Evolutionary conservation across 768 basidiomycete species (phyloP), one percentile per base, ranked within the genome.

Genomic region (Boletus vinaceobasis): DNA sequence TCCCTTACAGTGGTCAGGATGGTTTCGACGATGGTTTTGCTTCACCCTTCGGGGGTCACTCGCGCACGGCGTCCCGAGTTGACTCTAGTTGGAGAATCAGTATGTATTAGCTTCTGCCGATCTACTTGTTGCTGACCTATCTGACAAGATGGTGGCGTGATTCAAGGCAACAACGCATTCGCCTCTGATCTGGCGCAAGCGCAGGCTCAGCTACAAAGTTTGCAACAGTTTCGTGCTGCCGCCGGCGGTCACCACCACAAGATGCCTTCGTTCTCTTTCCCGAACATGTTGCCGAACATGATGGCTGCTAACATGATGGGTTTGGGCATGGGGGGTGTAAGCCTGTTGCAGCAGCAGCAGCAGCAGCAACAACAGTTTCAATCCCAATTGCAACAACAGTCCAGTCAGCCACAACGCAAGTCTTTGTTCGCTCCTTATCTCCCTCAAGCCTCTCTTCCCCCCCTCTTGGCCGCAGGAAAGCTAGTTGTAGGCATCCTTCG

Each of bases 291-390:
- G 14, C 95, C 94, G 6, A 95, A 95, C 66, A 88, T 96, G 84
- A 90, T 94, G 88, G 94, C 93, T 3, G 94, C 93, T 17, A 97
- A 91, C 63, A 94, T 91, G 86, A 92, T 93, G 91, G 91, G 93
- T 19, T 74, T 94, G 36, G 86, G 87, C 45, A 79, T 92, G 50
- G 87, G 89, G 32, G 83, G 90, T 43, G 85, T 87, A 68, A 93
- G 87, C 70, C 73, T 95, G 23, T 80, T 94, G 57, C 94, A 96
- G 67, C 93, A 96, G 65, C 90, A 95, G 60, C 93, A 95, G 50
- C 89, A 90, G 63, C 69, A 70, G 1, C 70, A 71, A 6, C 68
- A 70, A 36, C 94, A 91, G 61, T 96, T 97, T 78, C 94, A 94
- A 75, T 88, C 91, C 54, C 95, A 97, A 66, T 79, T 98, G 21